Evolutionary conservation across 345 rosid species (phyloP).

Genomic region (Syzygium aqueum): DNA sequence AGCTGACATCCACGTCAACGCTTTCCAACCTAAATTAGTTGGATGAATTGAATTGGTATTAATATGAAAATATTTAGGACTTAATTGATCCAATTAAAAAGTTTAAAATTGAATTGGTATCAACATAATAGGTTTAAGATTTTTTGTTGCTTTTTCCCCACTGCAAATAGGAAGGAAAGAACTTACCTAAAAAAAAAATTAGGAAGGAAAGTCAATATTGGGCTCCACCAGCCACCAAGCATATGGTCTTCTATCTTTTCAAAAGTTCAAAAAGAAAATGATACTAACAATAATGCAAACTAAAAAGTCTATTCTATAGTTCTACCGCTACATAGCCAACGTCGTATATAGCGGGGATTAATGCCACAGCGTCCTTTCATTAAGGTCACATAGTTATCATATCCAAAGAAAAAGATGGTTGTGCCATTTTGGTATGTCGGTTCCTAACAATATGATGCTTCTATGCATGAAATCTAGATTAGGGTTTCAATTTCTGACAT

Average conservation of each 20-base stretch:
- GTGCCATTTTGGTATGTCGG: neutral
- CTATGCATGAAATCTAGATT: neutral
- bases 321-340: neutral
- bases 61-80: no score
- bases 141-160: neutral
- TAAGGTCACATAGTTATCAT: neutral
- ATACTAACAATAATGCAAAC: neutral
- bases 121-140: neutral
- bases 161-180: neutral
- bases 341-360: neutral
- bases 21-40: accelerated
- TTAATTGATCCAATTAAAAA: no score
- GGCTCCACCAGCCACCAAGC: neutral
- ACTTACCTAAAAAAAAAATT: no score
- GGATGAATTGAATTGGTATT: no score
- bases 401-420: neutral
- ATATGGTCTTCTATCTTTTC: neutral
- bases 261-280: neutral
- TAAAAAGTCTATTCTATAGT: neutral
- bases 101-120: no score
- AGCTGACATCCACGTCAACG: no score
- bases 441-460: neutral
- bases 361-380: neutral
- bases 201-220: neutral
- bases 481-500: neutral